A percentile compares a stretch with the other conserved stretches of the same genome.
phyloP scores from a whole-genome alignment of 169 alveolate species.

The Plasmodium adleri region DNA sequence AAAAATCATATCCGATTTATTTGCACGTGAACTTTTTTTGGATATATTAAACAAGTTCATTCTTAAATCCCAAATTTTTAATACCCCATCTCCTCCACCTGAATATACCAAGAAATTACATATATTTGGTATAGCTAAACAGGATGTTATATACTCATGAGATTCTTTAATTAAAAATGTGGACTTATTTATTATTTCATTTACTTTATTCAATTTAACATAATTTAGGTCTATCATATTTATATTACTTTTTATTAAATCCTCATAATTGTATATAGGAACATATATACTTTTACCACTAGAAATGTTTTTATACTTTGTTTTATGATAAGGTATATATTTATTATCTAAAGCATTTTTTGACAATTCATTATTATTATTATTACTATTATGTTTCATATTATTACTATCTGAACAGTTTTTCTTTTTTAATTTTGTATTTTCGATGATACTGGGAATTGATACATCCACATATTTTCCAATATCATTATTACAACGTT shows the following conservation, averaged over 20 bases:
- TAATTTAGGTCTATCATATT: constrained; percentile 62
- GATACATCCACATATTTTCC: constrained; percentile 60
- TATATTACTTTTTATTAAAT: constrained; percentile 44
- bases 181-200: constrained; percentile 44
- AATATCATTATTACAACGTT: constrained; percentile 26
- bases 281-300: constrained; percentile 27
- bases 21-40: constrained; percentile 3
- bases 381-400: background rate
- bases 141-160: constrained; percentile 51
- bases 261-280: constrained; percentile 64
- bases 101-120: constrained; percentile 65
- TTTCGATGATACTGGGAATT: constrained; percentile 43
- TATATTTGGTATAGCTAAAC: constrained; percentile 69
- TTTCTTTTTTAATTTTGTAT: constrained; percentile 6
- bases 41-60: constrained; percentile 44
- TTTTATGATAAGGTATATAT: constrained; percentile 44
- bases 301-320: constrained; percentile 42
- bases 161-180: constrained; percentile 49
- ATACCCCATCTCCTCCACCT: constrained; percentile 88
- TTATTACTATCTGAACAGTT: constrained; percentile 7
- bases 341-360: constrained; percentile 15
- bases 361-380: background rate
- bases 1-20: constrained; percentile 3
- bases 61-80: constrained; percentile 85
- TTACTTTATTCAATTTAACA: constrained; percentile 33